These are phyloP conservation scores for Carex scoparia DNA, from an alignment of 176 grass and related monocot genomes.

Conservation along the genomic window DNA sequence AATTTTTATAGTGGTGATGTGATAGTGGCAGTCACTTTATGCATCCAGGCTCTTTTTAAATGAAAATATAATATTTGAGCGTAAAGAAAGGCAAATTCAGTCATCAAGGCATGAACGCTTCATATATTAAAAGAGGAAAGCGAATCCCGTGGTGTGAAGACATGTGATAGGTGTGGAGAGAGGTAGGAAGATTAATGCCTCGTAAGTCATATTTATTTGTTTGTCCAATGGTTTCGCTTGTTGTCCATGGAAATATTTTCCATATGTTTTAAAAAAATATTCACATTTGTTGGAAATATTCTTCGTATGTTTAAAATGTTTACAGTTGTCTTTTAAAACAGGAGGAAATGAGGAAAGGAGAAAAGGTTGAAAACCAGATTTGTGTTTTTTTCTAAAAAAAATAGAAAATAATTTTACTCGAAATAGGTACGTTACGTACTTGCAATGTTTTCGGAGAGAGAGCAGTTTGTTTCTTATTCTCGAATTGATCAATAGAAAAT, in stretches of 20 bases:
- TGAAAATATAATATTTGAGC: background rate
- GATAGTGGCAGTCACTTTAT: background rate
- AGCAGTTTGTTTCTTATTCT: too few relatives aligned
- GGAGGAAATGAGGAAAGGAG: too few relatives aligned
- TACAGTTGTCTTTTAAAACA: background rate
- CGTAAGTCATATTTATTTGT: background rate
- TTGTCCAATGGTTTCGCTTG: background rate
- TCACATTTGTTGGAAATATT: background rate
- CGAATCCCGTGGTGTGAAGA: background rate
- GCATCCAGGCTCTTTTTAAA: background rate
- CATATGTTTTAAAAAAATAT: background rate
- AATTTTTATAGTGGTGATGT: too few relatives aligned
- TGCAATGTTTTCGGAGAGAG: background rate
- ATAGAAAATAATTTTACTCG: background rate
- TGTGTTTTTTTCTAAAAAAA: background rate
- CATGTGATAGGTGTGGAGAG: background rate
- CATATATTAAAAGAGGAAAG: background rate
- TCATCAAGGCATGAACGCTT: background rate
- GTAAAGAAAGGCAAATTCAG: background rate
- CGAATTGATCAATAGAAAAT: background rate
- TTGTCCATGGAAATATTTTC: background rate
- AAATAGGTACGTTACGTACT: background rate
- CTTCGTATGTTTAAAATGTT: background rate
- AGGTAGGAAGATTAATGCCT: background rate
- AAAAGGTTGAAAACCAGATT: too few relatives aligned